These are phyloP conservation scores for Aspergillus costaricaensis DNA, from an alignment of 2,329 filamentous ascomycete species.

Conservation along the genomic window DNA sequence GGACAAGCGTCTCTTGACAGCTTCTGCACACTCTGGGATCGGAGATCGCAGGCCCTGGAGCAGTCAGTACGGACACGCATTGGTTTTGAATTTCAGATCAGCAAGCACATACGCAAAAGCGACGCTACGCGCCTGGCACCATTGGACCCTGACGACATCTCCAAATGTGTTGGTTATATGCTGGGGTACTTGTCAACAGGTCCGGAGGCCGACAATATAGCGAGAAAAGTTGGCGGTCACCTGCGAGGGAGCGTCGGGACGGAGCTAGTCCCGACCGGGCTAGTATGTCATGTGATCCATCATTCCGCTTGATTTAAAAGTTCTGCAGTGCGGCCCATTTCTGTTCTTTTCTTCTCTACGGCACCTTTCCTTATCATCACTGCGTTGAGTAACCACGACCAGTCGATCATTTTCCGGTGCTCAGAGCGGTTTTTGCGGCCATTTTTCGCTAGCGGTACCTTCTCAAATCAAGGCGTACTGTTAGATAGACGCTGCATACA, in stretches of 20 bases:
- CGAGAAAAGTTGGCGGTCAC: slow-evolving; percentile 43
- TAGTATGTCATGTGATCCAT: slow-evolving; percentile 29
- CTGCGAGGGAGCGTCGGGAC: slow-evolving; percentile 9
- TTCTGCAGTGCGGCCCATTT: slow-evolving; percentile 19
- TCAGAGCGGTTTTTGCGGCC: slow-evolving; percentile 77
- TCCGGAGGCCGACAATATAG: slow-evolving; percentile 19
- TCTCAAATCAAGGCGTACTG: slow-evolving; percentile 75
- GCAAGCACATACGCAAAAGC: slow-evolving; percentile 39
- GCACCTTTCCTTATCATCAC: slow-evolving; percentile 95
- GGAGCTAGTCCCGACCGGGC: slow-evolving; percentile 29
- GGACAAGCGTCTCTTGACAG: slow-evolving; percentile 45
- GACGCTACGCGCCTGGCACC: slow-evolving; percentile 43
- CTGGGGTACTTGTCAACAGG: slow-evolving; percentile 22
- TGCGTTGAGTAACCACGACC: slow-evolving; percentile 67
- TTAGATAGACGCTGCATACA: slow-evolving; percentile 98
- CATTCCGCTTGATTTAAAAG: slow-evolving; percentile 27
- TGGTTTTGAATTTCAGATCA: not conserved
- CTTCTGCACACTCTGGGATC: slow-evolving; percentile 47
- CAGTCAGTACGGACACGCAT: slow-evolving; percentile 17
- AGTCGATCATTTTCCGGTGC: slow-evolving; percentile 92
- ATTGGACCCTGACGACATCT: slow-evolving; percentile 46
- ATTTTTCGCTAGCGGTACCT: slow-evolving; percentile 99
- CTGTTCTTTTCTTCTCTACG: slow-evolving; percentile 50
- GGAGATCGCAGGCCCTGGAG: slow-evolving; percentile 38
- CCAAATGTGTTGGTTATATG: slow-evolving; percentile 20